Base-by-base conservation (phyloP, 2,329 filamentous ascomycete species). In the Helotiales sp. region DNA sequence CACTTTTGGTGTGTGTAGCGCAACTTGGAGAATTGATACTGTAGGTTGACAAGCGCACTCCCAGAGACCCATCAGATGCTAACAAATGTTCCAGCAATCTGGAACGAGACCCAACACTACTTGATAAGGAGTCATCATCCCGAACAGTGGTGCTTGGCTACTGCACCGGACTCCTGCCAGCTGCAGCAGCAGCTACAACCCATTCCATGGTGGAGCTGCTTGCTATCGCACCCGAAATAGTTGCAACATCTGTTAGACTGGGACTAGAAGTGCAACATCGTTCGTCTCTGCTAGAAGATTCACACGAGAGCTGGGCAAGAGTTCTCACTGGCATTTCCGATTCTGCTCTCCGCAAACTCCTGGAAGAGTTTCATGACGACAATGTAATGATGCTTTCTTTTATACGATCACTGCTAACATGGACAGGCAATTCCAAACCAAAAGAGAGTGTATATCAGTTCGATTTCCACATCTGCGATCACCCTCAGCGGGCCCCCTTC, bases 391-490 rank as follows among this genome's bases (percentile, higher is more conserved):
- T 49, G 20, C 20, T 49, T 24, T 13, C 45, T 49, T 49, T 26
- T 13, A 49, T 13, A 49, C 26, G 45, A 49, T 49, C 8, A 26
- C 8, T 4, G 10, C 45, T 49, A 49, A 49, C 45, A 2, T 49
- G 20, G 15, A 49, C 26, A 49, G 45, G 15, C 45, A 13, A 49
- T 49, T 49, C 15, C 45, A 26, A 26, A 26, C 26, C 45, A 49
- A 13, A 49, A 49, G 45, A 49, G 22, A 49, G 45, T 49, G 20
- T 49, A 49, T 49, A 49, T 49, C 45, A 49, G 45, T 49, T 49
- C 45, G 45, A 26, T 26, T 20, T 49, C 45, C 13, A 22, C 24
- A 49, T 49, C 45, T 49, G 45, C 45, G 15, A 49, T 26, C 22
- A 49, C 45, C 45, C 24, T 49, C 20, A 49, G 45, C 45, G 45